These are phyloP conservation scores for Hamigera avellanea DNA, from an alignment of 495 filamentous ascomycete genomes.

Conservation along the genomic window DNA sequence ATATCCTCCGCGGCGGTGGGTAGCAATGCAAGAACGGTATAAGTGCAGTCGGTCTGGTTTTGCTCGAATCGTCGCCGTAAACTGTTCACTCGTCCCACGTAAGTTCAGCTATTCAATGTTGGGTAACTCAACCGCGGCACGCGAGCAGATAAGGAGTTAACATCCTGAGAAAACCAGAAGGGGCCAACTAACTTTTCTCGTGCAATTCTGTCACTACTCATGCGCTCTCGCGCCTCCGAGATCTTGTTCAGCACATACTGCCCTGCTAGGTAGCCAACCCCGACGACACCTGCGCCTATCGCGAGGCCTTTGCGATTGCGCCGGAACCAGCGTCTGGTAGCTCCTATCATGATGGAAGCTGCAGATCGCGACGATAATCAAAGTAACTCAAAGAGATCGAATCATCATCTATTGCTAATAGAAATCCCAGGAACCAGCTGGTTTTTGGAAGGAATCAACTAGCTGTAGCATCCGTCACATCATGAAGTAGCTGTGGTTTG, in stretches of 20 bases:
- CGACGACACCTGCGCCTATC: slow-evolving; percentile 74
- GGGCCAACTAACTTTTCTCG: slow-evolving; percentile 73
- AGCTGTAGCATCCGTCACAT: too few species aligned
- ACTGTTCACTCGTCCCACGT: slow-evolving; percentile 31
- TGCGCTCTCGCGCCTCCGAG: slow-evolving; percentile 82
- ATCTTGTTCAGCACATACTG: slow-evolving; percentile 89
- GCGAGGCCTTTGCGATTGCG: slow-evolving; percentile 85
- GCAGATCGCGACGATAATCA: slow-evolving; percentile 1
- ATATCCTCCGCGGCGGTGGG: slow-evolving; percentile 86
- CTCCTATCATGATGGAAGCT: slow-evolving; percentile 55
- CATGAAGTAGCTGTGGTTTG: too few species aligned
- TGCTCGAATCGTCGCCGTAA: slow-evolving; percentile 92
- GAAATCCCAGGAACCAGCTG: too few species aligned
- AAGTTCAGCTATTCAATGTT: slow-evolving; percentile 6
- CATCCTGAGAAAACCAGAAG: neutral
- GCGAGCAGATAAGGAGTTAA: slow-evolving; percentile 1
- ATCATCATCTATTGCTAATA: too few species aligned
- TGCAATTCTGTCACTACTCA: slow-evolving; percentile 89
- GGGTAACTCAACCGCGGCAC: neutral
- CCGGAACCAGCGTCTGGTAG: slow-evolving; percentile 76
- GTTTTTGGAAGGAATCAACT: too few species aligned
- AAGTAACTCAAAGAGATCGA: too few species aligned
- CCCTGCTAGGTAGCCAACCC: slow-evolving; percentile 82
- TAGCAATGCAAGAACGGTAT: slow-evolving; percentile 90
- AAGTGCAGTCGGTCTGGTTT: slow-evolving; percentile 97